These are phyloP conservation scores for Geotrichum restrictum DNA, from an alignment of 1,139 yeast genomes.

Conservation along the genomic window DNA sequence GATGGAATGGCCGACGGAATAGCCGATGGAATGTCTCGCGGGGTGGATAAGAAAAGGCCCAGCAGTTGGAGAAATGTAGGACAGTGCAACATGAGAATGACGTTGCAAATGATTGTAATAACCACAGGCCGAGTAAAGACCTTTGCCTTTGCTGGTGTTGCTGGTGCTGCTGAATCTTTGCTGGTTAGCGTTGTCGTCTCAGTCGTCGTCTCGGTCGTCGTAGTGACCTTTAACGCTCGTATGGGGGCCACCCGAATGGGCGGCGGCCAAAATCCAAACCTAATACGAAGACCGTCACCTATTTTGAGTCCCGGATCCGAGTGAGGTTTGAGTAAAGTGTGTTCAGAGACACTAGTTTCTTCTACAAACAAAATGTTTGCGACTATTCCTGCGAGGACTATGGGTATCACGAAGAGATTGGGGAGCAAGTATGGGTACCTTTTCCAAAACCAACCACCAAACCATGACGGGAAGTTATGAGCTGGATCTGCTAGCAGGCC, in stretches of 20 bases:
- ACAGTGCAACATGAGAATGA: slow-evolving; percentile 46
- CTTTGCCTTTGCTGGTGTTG: slow-evolving; percentile 2
- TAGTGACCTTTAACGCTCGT: too few relatives aligned
- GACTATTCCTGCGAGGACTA: slow-evolving; percentile 39
- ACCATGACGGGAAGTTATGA: slow-evolving; percentile 27
- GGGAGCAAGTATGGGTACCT: slow-evolving; percentile 57
- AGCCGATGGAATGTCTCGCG: slow-evolving; percentile 30
- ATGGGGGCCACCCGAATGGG: too few relatives aligned
- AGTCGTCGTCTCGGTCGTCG: neutral
- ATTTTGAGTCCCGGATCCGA: slow-evolving; percentile 46
- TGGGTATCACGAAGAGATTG: slow-evolving; percentile 50
- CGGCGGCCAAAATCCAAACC: neutral
- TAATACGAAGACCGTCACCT: slow-evolving; percentile 24
- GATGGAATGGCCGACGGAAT: neutral
- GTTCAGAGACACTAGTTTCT: slow-evolving; percentile 45
- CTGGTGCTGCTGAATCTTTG: too few relatives aligned
- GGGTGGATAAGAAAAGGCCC: slow-evolving; percentile 57
- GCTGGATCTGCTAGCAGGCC: slow-evolving; percentile 40
- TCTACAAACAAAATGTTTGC: slow-evolving; percentile 51
- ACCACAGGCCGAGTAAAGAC: slow-evolving; percentile 31
- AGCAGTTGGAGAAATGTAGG: slow-evolving; percentile 55
- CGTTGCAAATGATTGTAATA: slow-evolving; percentile 29
- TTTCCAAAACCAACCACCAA: slow-evolving; percentile 34
- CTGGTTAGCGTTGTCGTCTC: neutral
- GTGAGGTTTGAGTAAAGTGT: slow-evolving; percentile 47